Conservation (phyloP, 768 basidiomycete genomes). For the Tylopilus sp. region DNA sequence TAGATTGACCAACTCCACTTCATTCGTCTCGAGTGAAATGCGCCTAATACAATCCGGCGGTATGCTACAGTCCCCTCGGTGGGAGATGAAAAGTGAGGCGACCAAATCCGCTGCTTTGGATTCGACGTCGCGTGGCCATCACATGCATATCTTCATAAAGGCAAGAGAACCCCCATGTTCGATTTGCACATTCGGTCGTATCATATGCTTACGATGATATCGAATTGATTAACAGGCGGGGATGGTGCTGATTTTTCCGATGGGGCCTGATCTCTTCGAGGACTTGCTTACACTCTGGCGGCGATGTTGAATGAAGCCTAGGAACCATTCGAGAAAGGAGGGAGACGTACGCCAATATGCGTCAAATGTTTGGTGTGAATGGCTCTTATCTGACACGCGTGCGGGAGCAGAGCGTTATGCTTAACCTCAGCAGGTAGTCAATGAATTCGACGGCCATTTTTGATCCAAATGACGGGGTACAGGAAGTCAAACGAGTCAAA, state of each 20-base stretch:
- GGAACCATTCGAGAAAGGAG: too few species aligned
- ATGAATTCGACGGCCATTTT: too few species aligned
- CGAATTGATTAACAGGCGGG: not conserved
- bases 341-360: not conserved
- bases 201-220: not conserved
- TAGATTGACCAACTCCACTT: not conserved
- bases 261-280: not conserved
- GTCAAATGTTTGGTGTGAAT: not conserved
- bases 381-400: not conserved
- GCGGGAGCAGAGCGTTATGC: too few species aligned
- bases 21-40: not conserved
- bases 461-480: too few species aligned
- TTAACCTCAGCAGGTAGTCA: too few species aligned
- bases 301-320: not conserved
- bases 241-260: not conserved
- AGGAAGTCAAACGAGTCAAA: too few species aligned
- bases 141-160: not conserved
- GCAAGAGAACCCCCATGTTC: not conserved
- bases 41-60: not conserved
- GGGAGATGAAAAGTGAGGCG: not conserved
- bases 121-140: not conserved
- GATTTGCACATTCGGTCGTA: not conserved
- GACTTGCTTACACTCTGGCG: not conserved
- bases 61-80: not conserved
- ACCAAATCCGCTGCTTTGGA: not conserved